Evolutionary conservation across 768 basidiomycete species (phyloP).

Genomic region (Daedaleopsis nitida): DNA sequence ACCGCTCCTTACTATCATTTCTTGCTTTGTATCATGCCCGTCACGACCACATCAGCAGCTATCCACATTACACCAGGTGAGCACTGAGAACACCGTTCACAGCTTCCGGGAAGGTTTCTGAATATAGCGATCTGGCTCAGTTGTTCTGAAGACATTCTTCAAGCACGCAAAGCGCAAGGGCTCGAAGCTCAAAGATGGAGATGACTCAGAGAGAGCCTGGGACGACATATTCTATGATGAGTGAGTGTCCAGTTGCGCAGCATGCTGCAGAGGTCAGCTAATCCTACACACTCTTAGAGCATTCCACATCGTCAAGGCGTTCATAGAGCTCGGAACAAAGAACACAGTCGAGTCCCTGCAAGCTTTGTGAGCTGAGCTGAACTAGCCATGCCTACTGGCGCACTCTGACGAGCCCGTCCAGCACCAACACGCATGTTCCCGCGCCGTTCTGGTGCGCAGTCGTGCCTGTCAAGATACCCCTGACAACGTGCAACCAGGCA

Average conservation of each 20-base stretch:
- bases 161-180: constrained; percentile 48
- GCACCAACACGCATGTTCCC: constrained; percentile 71
- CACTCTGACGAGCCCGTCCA: constrained; percentile 18
- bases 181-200: constrained; percentile 37
- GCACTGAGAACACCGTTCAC: background rate
- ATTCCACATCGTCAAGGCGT: constrained; percentile 72
- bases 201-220: constrained; percentile 44
- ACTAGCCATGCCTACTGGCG: background rate
- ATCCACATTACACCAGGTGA: constrained; percentile 55
- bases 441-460: constrained; percentile 68
- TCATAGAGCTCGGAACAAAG: constrained; percentile 62
- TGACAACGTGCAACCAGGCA: constrained; percentile 56
- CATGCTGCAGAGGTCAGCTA: background rate
- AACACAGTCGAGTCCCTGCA: constrained; percentile 77
- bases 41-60: constrained; percentile 55
- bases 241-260: constrained; percentile 35
- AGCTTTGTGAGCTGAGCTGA: constrained; percentile 48
- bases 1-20: too few relatives aligned
- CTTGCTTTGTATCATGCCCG: constrained; percentile 41
- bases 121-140: constrained; percentile 30
- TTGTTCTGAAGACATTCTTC: constrained; percentile 55
- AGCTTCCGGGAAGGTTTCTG: background rate
- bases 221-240: constrained; percentile 74
- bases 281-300: constrained; percentile 40
- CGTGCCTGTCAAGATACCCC: constrained; percentile 57